Evolutionary conservation across 2,329 filamentous ascomycete genomes (phyloP).

Genomic region (Trichoderma breve): DNA sequence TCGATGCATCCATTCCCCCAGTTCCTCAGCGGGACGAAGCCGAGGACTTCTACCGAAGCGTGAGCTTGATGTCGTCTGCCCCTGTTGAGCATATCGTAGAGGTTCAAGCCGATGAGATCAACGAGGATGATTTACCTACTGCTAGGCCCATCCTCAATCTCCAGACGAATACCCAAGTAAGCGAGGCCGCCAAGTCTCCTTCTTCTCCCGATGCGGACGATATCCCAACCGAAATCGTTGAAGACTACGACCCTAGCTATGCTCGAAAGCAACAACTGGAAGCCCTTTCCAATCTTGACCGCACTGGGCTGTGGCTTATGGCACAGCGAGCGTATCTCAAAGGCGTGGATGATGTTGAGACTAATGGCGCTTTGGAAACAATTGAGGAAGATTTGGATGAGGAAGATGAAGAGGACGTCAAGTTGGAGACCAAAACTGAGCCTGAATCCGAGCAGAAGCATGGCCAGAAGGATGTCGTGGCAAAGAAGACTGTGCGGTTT

Average conservation of each 20-base stretch:
- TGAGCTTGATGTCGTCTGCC: constrained; percentile 37
- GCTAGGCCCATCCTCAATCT: constrained; percentile 50
- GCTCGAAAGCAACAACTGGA: constrained; percentile 68
- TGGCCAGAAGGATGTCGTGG: constrained; percentile 29
- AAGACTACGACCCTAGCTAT: constrained; percentile 74
- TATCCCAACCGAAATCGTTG: constrained; percentile 61
- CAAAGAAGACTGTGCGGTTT: constrained; percentile 76
- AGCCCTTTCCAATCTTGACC: constrained; percentile 72
- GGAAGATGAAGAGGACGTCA: constrained; percentile 27
- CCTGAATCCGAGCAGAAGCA: constrained; percentile 26
- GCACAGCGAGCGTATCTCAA: constrained; percentile 77
- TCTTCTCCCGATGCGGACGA: constrained; percentile 53
- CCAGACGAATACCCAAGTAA: constrained; percentile 32
- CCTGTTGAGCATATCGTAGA: constrained; percentile 69
- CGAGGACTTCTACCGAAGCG: constrained; percentile 40
- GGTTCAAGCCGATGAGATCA: constrained; percentile 44
- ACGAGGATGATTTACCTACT: constrained; percentile 63
- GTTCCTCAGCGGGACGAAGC: constrained; percentile 37
- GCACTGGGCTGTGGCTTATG: constrained; percentile 81
- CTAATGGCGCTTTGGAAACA: constrained; percentile 38
- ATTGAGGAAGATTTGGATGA: constrained; percentile 30
- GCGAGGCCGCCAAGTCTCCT: constrained; percentile 34
- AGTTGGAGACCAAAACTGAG: constrained; percentile 27
- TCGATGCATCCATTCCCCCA: constrained; percentile 38
- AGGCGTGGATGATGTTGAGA: constrained; percentile 54